Percentiles rank a stretch among this genome's conserved stretches.
Conservation (phyloP, 768 basidiomycete species). For the Auricularia sp. region DNA sequence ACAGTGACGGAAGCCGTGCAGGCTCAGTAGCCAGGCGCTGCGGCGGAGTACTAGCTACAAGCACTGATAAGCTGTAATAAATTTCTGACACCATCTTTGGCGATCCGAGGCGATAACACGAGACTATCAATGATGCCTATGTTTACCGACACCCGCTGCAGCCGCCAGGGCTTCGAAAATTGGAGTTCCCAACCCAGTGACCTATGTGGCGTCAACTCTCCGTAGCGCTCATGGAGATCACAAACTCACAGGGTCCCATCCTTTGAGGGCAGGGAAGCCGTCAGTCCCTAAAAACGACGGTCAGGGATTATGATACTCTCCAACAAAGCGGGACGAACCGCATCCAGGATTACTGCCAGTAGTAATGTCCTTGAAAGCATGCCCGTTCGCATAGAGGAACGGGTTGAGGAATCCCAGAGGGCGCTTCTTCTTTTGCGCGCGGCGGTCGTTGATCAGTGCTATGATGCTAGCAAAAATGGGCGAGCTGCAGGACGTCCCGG, state of each 20-base stretch:
- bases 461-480: conserved; percentile 23
- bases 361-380: conserved; percentile 36
- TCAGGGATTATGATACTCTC: background rate
- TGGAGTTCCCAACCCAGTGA: conserved; percentile 55
- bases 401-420: conserved; percentile 32
- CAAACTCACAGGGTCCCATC: conserved; percentile 44
- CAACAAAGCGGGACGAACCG: conserved; percentile 33
- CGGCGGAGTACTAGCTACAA: too few species aligned
- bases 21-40: too few species aligned
- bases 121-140: background rate
- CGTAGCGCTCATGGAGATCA: too few species aligned
- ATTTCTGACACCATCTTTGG: too few species aligned
- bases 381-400: conserved; percentile 14
- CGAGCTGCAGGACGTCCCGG: conserved; percentile 9
- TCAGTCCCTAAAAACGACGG: conserved; percentile 1
- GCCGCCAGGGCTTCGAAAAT: conserved; percentile 42
- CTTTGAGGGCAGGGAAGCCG: conserved; percentile 21
- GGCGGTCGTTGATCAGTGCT: conserved; percentile 22
- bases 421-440: background rate
- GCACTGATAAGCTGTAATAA: too few species aligned
- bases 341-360: conserved; percentile 59
- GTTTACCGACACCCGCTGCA: conserved; percentile 20
- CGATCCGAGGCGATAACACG: too few species aligned
- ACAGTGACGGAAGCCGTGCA: too few species aligned
- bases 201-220: conserved; percentile 19